Evolutionary conservation across 129 eudicot genomes (phyloP).

Genomic region (Chrysanthemum lavandulifolium): DNA sequence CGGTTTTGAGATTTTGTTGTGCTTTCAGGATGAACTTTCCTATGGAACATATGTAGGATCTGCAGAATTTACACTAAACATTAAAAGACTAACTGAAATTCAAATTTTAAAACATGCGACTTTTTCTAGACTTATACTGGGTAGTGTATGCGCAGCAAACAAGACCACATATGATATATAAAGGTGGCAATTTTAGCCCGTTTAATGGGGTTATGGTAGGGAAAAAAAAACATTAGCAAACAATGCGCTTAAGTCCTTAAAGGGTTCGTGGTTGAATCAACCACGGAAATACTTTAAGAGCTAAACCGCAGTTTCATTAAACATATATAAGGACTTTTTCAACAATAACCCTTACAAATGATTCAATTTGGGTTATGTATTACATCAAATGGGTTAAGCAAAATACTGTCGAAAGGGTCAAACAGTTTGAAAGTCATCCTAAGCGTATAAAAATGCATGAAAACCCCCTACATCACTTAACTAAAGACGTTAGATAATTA

Average conservation of each 20-base stretch:
- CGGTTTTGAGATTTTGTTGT: constrained; percentile 35
- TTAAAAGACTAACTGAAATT: constrained; percentile 3
- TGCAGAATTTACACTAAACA: constrained; percentile 31
- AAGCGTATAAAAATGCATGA: not conserved
- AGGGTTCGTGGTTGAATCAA: too few species aligned
- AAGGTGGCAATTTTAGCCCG: not conserved
- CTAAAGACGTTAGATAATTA: not conserved
- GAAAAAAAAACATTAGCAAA: too few species aligned
- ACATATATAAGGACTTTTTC: too few species aligned
- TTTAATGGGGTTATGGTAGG: not conserved
- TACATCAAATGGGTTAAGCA: not conserved
- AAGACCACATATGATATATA: not conserved
- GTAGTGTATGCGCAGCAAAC: not conserved
- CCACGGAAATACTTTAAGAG: too few species aligned
- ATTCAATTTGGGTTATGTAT: not conserved
- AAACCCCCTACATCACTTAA: not conserved
- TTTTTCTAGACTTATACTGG: not conserved
- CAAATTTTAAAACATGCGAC: not conserved
- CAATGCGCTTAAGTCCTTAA: too few species aligned
- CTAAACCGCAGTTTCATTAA: too few species aligned
- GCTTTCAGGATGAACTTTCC: constrained; percentile 86
- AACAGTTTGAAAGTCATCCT: not conserved
- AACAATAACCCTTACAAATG: not conserved
- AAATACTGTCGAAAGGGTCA: not conserved
- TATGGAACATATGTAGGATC: constrained; percentile 76